Percentiles rank a stretch among this genome's conserved stretches.
These are phyloP conservation scores for Ophiobolus disseminans DNA, from an alignment of 2,329 filamentous ascomycete genomes.

Conservation along the genomic window DNA sequence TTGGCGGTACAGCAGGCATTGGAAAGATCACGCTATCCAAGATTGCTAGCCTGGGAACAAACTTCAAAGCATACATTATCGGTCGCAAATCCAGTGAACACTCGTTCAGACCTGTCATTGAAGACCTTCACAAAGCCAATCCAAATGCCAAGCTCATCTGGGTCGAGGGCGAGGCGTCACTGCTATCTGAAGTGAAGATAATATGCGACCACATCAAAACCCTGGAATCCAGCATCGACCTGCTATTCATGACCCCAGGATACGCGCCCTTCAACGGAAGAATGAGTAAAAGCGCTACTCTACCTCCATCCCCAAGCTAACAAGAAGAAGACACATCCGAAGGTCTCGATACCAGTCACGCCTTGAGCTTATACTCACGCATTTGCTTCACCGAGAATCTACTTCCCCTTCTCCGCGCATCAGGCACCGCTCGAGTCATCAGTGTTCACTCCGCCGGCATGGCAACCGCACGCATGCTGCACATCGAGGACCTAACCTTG, in stretches of 20 bases:
- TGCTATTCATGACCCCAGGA: conserved; percentile 56
- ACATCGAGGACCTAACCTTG: conserved; percentile 47
- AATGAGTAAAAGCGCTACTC: too few species aligned
- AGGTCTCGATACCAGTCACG: conserved; percentile 53
- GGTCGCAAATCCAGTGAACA: conserved; percentile 51
- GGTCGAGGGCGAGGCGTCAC: conserved; percentile 54
- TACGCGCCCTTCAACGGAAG: conserved; percentile 53
- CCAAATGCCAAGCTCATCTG: conserved; percentile 53
- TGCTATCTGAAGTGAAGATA: conserved; percentile 53
- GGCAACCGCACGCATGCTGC: conserved; percentile 30
- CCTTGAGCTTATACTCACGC: conserved; percentile 54
- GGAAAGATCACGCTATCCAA: conserved; percentile 52
- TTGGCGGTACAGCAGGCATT: conserved; percentile 58
- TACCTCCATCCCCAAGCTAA: too few species aligned
- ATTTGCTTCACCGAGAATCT: conserved; percentile 53
- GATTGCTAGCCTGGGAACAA: conserved; percentile 46
- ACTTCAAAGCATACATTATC: conserved; percentile 53
- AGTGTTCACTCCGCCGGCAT: conserved; percentile 46
- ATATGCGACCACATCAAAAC: conserved; percentile 50
- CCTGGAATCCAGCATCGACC: conserved; percentile 51
- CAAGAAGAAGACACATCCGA: conserved; percentile 37
- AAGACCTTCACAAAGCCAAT: conserved; percentile 48
- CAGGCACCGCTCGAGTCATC: conserved; percentile 35
- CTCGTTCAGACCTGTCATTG: conserved; percentile 42
- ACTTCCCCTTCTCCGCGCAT: conserved; percentile 48